These are phyloP conservation scores for Sphaerostilbella broomeana DNA, from an alignment of 2,329 filamentous ascomycete species.

Conservation along the genomic window DNA sequence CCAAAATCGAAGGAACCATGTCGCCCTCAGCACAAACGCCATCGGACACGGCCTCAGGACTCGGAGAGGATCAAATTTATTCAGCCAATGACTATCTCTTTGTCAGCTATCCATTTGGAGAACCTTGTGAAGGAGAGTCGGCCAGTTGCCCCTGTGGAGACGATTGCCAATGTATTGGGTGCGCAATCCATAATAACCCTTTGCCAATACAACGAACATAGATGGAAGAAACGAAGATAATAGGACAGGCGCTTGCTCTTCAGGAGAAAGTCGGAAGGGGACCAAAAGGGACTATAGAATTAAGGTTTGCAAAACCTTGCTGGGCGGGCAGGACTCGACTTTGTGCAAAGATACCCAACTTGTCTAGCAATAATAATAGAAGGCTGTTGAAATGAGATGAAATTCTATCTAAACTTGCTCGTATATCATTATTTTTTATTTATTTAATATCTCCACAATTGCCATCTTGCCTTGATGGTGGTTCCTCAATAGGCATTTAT, in stretches of 20 bases:
- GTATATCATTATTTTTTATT: too few relatives aligned
- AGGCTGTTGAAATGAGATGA: constrained; percentile 2
- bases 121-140: constrained; percentile 42
- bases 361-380: background rate
- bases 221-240: background rate
- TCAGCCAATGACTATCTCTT: constrained; percentile 53
- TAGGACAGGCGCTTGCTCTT: too few relatives aligned
- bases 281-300: too few relatives aligned
- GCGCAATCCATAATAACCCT: constrained; percentile 41
- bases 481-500: too few relatives aligned
- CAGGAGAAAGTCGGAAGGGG: too few relatives aligned
- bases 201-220: background rate
- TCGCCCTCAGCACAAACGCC: constrained; percentile 40
- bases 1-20: constrained; percentile 23
- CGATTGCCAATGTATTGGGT: constrained; percentile 52
- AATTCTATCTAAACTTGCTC: too few relatives aligned
- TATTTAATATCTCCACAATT: too few relatives aligned
- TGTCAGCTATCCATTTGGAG: constrained; percentile 46
- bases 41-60: constrained; percentile 38
- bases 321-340: too few relatives aligned
- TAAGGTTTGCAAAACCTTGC: too few relatives aligned
- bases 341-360: constrained; percentile 6
- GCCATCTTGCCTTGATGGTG: too few relatives aligned
- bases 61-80: constrained; percentile 45
- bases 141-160: constrained; percentile 52